Evolutionary conservation across 2,329 filamentous ascomycete species (phyloP).

Genomic region (Cladosporium sp.): DNA sequence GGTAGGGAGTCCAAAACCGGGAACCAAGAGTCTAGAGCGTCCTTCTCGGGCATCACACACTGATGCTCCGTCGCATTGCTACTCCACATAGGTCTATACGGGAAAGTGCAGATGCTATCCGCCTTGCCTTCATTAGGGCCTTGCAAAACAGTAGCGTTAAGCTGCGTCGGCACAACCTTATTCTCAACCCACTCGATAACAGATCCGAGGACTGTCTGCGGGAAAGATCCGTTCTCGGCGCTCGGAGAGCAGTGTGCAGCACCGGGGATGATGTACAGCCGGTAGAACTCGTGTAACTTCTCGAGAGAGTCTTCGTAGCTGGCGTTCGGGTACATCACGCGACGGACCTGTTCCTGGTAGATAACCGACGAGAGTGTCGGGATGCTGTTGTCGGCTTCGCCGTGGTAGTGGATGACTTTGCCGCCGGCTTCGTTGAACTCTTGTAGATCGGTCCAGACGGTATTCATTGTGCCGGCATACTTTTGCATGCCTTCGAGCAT

Average conservation of each 20-base stretch:
- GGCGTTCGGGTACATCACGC: conserved; percentile 50
- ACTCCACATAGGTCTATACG: conserved; percentile 23
- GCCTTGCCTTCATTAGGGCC: conserved; percentile 23
- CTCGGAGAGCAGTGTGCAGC: conserved; percentile 51
- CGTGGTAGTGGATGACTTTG: conserved; percentile 60
- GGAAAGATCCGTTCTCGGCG: conserved; percentile 38
- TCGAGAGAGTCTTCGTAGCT: conserved; percentile 31
- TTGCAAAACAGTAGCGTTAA: conserved; percentile 22
- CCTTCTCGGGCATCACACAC: conserved; percentile 22
- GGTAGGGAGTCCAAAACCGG: conserved; percentile 22
- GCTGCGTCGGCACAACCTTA: conserved; percentile 19
- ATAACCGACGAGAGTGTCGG: conserved; percentile 55
- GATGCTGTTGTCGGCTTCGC: conserved; percentile 55
- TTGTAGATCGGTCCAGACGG: conserved; percentile 54
- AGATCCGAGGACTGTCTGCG: conserved; percentile 48
- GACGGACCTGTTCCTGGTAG: conserved; percentile 56
- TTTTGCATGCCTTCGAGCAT: conserved; percentile 51
- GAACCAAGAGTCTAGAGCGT: conserved; percentile 23
- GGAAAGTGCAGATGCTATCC: conserved; percentile 24
- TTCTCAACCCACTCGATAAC: conserved; percentile 34
- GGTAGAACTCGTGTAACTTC: conserved; percentile 52
- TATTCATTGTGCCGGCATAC: conserved; percentile 54
- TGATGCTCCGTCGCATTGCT: not conserved
- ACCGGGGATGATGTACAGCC: conserved; percentile 55
- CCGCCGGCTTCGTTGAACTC: conserved; percentile 51